phyloP scores from a whole-genome alignment of 495 filamentous ascomycete species.

The Tuber microsphaerosporum region DNA sequence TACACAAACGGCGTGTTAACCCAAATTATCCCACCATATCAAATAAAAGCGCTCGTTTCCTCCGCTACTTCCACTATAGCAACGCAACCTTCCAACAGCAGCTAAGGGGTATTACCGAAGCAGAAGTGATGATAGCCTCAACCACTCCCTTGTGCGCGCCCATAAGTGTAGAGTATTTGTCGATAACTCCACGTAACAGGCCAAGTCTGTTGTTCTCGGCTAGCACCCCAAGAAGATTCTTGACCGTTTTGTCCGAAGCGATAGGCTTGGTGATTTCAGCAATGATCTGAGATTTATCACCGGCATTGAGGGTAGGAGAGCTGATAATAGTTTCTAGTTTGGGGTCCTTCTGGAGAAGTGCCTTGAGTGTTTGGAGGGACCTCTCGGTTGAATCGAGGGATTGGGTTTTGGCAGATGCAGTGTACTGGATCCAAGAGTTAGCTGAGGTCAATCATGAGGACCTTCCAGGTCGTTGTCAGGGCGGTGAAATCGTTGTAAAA shows the following conservation, averaged over 20 bases:
- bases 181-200: constrained; percentile 68
- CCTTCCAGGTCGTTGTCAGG: neutral
- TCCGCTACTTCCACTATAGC: neutral
- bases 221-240: constrained; percentile 83
- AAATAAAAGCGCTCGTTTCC: neutral
- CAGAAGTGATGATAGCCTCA: constrained; percentile 81
- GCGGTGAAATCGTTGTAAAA: constrained; percentile 3
- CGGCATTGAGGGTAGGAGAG: constrained; percentile 66
- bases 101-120: constrained; percentile 57
- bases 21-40: neutral
- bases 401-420: constrained; percentile 78
- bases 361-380: constrained; percentile 62
- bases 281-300: constrained; percentile 78
- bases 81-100: constrained; percentile 4
- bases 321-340: constrained; percentile 69
- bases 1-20: constrained; percentile 42
- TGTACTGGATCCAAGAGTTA: constrained; percentile 65
- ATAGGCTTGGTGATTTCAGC: constrained; percentile 70
- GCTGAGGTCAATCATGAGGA: constrained; percentile 20
- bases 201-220: constrained; percentile 94
- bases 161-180: constrained; percentile 83
- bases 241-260: constrained; percentile 72
- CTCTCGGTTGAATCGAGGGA: constrained; percentile 74
- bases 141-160: constrained; percentile 84
- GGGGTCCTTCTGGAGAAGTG: constrained; percentile 66